phyloP scores from a whole-genome alignment of 331 rosid species.

The Quercus phellos region DNA sequence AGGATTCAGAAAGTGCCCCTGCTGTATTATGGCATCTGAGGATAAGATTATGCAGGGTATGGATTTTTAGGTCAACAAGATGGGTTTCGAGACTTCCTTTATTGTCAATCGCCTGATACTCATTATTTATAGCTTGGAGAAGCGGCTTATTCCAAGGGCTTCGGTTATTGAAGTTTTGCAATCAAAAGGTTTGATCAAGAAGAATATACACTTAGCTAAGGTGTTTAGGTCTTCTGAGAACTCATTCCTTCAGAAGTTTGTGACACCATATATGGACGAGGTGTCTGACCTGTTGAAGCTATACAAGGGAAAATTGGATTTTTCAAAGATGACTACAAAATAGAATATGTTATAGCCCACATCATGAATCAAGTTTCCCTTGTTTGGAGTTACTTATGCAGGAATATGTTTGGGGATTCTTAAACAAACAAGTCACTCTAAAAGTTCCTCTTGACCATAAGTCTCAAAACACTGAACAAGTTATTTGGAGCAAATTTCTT shows the following conservation, averaged over 20 bases:
- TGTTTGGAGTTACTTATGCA: not conserved
- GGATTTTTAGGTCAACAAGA: too few species aligned
- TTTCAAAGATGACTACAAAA: not conserved
- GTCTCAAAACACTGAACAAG: not conserved
- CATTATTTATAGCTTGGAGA: constrained; percentile 27
- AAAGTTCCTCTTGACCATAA: not conserved
- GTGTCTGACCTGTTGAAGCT: constrained; percentile 12
- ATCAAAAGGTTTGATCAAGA: too few species aligned
- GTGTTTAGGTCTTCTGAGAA: not conserved
- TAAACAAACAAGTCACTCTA: constrained; percentile 14
- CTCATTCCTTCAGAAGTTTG: constrained; percentile 10
- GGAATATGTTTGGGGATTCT: not conserved
- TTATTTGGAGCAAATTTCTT: not conserved
- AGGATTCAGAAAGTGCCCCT: too few species aligned
- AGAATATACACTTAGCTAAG: too few species aligned
- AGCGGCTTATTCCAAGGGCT: constrained; percentile 30
- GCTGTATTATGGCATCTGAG: too few species aligned
- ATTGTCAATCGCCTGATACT: not conserved
- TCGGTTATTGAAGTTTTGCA: constrained; percentile 21
- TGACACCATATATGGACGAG: not conserved
- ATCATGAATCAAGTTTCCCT: too few species aligned
- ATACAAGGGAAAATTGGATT: not conserved
- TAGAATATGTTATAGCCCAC: not conserved
- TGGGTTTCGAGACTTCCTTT: too few species aligned
- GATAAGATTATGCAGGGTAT: too few species aligned